Percentiles rank a stretch among this genome's conserved stretches.
These are phyloP conservation scores for Angomonas desouzai DNA, from an alignment of 208 protist species.

Conservation along the genomic window DNA sequence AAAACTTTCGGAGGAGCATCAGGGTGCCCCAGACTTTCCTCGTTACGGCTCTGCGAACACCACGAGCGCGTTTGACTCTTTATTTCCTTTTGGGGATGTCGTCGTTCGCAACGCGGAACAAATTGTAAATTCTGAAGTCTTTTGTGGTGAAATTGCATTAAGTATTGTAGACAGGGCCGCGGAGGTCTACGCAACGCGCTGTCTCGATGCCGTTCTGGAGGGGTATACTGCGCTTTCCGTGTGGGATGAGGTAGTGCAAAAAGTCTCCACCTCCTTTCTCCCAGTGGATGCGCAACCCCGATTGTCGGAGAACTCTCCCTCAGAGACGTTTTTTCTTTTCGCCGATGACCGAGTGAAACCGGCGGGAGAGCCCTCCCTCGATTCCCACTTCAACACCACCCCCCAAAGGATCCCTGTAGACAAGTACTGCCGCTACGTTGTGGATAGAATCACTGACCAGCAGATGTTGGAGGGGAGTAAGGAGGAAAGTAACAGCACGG, in stretches of 20 bases:
- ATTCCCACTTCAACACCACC: no score
- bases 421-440: constrained; percentile 56
- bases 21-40: neutral
- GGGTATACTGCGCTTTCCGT: constrained; percentile 64
- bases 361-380: no score
- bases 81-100: constrained; percentile 13
- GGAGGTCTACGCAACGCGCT: constrained; percentile 45
- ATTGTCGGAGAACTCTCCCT: neutral
- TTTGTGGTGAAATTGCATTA: constrained; percentile 56
- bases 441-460: constrained; percentile 2
- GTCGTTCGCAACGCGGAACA: constrained; percentile 1
- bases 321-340: neutral
- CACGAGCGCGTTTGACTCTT: neutral
- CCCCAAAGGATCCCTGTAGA: constrained; percentile 47
- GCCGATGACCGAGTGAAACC: neutral
- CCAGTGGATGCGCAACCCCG: constrained; percentile 25
- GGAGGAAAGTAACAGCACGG: no score
- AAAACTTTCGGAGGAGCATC: neutral
- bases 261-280: constrained; percentile 58
- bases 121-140: constrained; percentile 26
- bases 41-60: neutral
- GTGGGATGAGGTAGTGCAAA: constrained; percentile 69
- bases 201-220: constrained; percentile 49
- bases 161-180: constrained; percentile 59
- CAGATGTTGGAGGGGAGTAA: no score